A percentile compares a stretch with the other conserved stretches of the same genome.
These are phyloP conservation scores for Geotrichum klebahnii DNA, from an alignment of 1,139 yeast species.

Conservation along the genomic window DNA sequence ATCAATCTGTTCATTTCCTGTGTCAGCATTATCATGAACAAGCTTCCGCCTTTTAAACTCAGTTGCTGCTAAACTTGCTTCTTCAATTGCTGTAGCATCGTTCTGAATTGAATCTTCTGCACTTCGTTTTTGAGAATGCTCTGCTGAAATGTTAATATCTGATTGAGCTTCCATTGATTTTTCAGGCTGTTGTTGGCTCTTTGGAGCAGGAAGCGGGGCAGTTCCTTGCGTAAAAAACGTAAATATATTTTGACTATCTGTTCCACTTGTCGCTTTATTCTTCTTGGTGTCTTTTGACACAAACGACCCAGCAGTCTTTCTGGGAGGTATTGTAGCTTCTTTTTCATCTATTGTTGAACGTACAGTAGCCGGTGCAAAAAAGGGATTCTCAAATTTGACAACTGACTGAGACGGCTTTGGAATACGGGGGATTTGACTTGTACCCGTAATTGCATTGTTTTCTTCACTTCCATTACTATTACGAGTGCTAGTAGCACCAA, in stretches of 20 bases:
- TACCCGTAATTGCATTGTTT: not conserved
- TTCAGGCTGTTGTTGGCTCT: not conserved
- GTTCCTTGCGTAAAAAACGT: slow-evolving; percentile 7
- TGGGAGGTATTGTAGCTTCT: not conserved
- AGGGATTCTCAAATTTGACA: slow-evolving; percentile 6
- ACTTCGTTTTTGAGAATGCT: not conserved
- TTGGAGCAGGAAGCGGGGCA: not conserved
- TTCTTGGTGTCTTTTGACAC: not conserved
- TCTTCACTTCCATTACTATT: not conserved
- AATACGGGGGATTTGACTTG: not conserved
- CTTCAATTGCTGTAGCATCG: slow-evolving; percentile 1
- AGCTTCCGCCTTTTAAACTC: slow-evolving; percentile 14
- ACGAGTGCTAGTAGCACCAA: not conserved
- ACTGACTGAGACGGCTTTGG: not conserved
- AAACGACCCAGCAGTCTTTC: not conserved
- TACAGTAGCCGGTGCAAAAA: not conserved
- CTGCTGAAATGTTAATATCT: not conserved
- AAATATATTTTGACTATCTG: slow-evolving; percentile 8
- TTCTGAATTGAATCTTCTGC: not conserved
- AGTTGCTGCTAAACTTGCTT: slow-evolving; percentile 9
- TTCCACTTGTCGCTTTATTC: not conserved
- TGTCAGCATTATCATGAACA: not conserved
- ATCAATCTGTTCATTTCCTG: not conserved
- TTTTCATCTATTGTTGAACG: not conserved
- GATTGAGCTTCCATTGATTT: too few relatives aligned